Conservation (phyloP, 2,329 filamentous ascomycete genomes). For the Aspergillus fumigatiaffinis region DNA sequence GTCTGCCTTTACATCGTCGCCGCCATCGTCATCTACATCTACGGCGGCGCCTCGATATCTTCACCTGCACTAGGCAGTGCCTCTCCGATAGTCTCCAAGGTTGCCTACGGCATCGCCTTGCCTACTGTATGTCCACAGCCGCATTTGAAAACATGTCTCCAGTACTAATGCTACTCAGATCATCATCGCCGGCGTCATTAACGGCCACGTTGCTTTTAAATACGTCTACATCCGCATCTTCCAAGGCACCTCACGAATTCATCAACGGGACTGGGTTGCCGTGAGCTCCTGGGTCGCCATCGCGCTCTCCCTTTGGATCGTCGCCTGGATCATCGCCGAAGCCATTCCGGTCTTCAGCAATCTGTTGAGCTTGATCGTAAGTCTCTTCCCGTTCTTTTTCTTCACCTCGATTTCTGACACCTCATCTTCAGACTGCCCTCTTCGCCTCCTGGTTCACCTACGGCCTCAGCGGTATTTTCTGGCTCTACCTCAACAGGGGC, state of each 20-base stretch:
- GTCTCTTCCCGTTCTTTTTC: not conserved
- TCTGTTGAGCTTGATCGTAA: slow-evolving; percentile 58
- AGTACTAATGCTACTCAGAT: slow-evolving; percentile 41
- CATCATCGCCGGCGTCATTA: slow-evolving; percentile 67
- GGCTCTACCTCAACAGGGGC: slow-evolving; percentile 35
- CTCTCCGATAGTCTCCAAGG: slow-evolving; percentile 53
- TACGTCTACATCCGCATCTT: slow-evolving; percentile 64
- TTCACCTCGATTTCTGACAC: not conserved
- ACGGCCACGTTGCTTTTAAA: slow-evolving; percentile 63
- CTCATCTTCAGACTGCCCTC: slow-evolving; percentile 43
- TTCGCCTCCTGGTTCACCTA: slow-evolving; percentile 67
- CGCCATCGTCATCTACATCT: slow-evolving; percentile 65
- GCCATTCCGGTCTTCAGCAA: slow-evolving; percentile 67
- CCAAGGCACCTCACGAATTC: no score
- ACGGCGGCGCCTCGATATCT: slow-evolving; percentile 57
- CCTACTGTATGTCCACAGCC: slow-evolving; percentile 49
- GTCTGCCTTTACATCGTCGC: slow-evolving; percentile 62
- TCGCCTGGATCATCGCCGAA: slow-evolving; percentile 66
- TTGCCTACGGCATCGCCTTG: slow-evolving; percentile 65
- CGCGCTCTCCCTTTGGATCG: slow-evolving; percentile 52
- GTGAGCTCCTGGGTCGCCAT: slow-evolving; percentile 58
- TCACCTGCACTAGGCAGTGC: slow-evolving; percentile 66
- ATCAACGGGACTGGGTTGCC: slow-evolving; percentile 48
- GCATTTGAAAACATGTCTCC: not conserved
- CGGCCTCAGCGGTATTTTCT: slow-evolving; percentile 35